Evolutionary conservation across 768 basidiomycete genomes (phyloP), one percentile per base, ranked within the genome.

Genomic region (Mycena leptocephala): DNA sequence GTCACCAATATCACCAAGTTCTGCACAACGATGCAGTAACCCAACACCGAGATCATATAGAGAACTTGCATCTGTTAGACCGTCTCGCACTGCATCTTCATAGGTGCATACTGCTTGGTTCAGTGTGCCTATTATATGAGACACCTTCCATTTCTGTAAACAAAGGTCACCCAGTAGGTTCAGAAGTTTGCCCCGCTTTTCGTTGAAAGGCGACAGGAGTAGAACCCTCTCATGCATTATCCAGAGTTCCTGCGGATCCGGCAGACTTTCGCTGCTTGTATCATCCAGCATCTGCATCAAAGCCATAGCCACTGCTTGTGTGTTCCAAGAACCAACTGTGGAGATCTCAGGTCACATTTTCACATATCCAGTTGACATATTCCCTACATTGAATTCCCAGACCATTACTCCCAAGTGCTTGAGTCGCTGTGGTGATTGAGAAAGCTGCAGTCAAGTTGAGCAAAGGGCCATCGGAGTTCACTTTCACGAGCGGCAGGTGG

Each of bases 381-480:
- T 16, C 26, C 37, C 43, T 55, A 37, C 51, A 8, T 56, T 56
- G 2, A 41, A 28, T 68, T 55, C 51, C 33, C 32, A 37, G 18
- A 55, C 2, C 30, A 37, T 35, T 10, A 43, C 20, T 26, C 24
- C 37, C 30, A 28, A 8, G 26, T 39, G 41, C 62, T 43, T 64
- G 63, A 41, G 3, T 46, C 39, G 3, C 30, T 46, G 28, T 20
- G 37, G 51, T 7, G 30, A 41, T 48, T 41, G 55, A 68, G 53
- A 68, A 55, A 10, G 35, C 35, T 8, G 28, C 51, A 26, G 51
- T 20, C 53, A 68, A 56, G 20, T 55, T 41, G n/a, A 67, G 65
- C 48, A 53, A 35, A 53, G 65, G 65, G 32, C 65, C 65, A 48
- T 66, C 64, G 51, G 28, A 5, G 51, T 67, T 51, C 32, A 67